Conservation (phyloP, 495 filamentous ascomycete genomes). For the Lentithecium fluviatile region DNA sequence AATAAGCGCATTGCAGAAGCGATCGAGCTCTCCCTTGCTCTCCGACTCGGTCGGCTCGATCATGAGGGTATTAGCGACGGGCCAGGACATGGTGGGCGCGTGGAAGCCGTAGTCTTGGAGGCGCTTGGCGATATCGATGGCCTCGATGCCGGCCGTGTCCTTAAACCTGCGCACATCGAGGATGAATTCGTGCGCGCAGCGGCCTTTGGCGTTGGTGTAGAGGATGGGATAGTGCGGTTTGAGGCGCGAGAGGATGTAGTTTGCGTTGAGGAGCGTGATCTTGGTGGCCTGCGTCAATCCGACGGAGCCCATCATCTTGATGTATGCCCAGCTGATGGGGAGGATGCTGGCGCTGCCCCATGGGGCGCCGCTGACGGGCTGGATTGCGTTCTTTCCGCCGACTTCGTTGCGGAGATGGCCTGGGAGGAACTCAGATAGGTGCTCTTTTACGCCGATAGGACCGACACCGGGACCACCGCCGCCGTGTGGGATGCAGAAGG, state of each 20-base stretch:
- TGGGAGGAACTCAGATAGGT: constrained; percentile 77
- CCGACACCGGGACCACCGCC: constrained; percentile 95
- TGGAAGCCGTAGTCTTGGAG: constrained; percentile 99
- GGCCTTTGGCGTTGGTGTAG: constrained; percentile 83
- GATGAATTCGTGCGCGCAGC: constrained; percentile 98
- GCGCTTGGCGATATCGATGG: constrained; percentile 95
- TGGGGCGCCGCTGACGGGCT: constrained; percentile 80
- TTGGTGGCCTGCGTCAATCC: constrained; percentile 94
- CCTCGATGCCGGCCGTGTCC: constrained; percentile 81
- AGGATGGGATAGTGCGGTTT: constrained; percentile 85
- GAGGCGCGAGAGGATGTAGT: constrained; percentile 94
- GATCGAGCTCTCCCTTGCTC: constrained; percentile 88
- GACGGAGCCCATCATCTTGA: constrained; percentile 90
- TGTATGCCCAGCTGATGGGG: constrained; percentile 97
- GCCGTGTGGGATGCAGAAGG: constrained; percentile 98
- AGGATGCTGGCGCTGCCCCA: constrained; percentile 93
- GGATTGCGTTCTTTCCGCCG: constrained; percentile 61
- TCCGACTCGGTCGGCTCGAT: constrained; percentile 98
- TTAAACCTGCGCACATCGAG: constrained; percentile 85
- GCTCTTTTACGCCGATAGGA: constrained; percentile 86
- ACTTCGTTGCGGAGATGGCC: constrained; percentile 65
- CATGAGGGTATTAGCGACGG: constrained; percentile 95
- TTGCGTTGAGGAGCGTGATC: constrained; percentile 92
- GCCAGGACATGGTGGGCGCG: constrained; percentile 98
- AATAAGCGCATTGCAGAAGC: constrained; percentile 91